Evolutionary conservation across 768 basidiomycete species (phyloP).

Genomic region (Leucocoprinus sp.): DNA sequence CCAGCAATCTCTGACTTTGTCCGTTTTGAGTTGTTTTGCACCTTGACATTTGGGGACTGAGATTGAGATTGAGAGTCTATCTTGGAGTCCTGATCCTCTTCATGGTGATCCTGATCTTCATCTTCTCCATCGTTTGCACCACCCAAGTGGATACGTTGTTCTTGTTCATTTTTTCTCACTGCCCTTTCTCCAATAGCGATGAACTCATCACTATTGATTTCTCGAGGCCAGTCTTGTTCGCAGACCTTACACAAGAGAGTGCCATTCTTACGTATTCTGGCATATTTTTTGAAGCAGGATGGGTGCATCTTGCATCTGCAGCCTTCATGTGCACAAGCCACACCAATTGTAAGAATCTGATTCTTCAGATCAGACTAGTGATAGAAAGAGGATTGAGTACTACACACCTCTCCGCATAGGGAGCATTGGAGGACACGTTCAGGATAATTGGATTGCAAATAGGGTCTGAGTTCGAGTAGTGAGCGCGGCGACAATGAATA

Average conservation of each 20-base stretch:
- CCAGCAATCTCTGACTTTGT: conserved; percentile 21
- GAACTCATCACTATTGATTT: conserved; percentile 37
- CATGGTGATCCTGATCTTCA: conserved; percentile 26
- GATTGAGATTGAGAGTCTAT: conserved; percentile 19
- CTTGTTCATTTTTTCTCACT: conserved; percentile 51
- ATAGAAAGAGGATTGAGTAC: neutral
- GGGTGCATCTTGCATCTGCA: conserved; percentile 60
- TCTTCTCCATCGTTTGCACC: conserved; percentile 35
- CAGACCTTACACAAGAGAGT: conserved; percentile 50
- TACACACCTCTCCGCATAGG: conserved; percentile 59
- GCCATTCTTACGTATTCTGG: conserved; percentile 20
- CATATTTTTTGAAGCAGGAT: conserved; percentile 52
- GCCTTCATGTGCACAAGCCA: conserved; percentile 49
- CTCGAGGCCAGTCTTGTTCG: conserved; percentile 48
- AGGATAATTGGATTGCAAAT: conserved; percentile 65
- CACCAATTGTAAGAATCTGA: conserved; percentile 63
- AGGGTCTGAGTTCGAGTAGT: conserved; percentile 62
- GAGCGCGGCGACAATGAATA: conserved; percentile 74
- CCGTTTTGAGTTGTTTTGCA: conserved; percentile 19
- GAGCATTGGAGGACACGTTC: conserved; percentile 68
- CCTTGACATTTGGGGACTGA: conserved; percentile 2
- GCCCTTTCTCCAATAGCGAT: conserved; percentile 63
- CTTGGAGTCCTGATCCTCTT: conserved; percentile 34
- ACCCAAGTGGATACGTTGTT: conserved; percentile 24
- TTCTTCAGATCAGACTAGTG: neutral